Conservation (phyloP, 129 eudicot species). For the Pseudognaphalium luteoalbum region DNA sequence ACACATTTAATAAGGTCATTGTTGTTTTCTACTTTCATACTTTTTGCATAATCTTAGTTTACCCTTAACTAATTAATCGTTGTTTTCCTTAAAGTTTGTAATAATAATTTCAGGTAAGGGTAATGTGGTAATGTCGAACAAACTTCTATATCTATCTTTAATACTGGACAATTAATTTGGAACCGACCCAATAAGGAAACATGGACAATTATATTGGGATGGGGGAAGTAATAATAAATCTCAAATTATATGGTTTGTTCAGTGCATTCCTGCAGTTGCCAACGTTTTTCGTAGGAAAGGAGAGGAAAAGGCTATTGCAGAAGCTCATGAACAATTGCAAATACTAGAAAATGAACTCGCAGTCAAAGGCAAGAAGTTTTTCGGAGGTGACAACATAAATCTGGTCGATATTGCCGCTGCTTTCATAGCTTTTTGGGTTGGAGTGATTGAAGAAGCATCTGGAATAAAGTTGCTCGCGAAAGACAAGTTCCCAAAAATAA, state of each 20-base stretch:
- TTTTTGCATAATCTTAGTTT: no score
- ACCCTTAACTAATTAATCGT: no score
- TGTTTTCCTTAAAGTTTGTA: no score
- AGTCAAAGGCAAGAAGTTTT: conserved; percentile 23
- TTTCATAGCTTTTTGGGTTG: conserved; percentile 32
- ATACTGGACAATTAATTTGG: no score
- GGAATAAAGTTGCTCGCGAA: conserved; percentile 24
- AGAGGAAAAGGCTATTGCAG: conserved; percentile 21
- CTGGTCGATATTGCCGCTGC: conserved; percentile 30
- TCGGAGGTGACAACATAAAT: conserved; percentile 25
- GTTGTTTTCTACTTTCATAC: no score
- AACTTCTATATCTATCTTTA: no score
- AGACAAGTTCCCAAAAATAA: conserved; percentile 35
- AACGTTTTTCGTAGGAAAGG: neutral
- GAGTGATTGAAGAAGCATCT: conserved; percentile 24
- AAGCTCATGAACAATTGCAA: conserved; percentile 7
- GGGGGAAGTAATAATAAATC: neutral
- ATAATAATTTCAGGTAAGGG: no score
- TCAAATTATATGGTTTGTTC: neutral
- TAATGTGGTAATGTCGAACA: no score
- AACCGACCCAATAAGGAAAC: no score
- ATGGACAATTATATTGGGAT: no score
- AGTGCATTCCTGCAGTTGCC: neutral
- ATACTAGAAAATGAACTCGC: neutral
- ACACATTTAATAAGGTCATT: no score